A percentile compares a stretch with the other conserved stretches of the same genome.
These are phyloP conservation scores for Trametes hirsuta DNA, from an alignment of 1,284 basidiomycete genomes.

Conservation along the genomic window DNA sequence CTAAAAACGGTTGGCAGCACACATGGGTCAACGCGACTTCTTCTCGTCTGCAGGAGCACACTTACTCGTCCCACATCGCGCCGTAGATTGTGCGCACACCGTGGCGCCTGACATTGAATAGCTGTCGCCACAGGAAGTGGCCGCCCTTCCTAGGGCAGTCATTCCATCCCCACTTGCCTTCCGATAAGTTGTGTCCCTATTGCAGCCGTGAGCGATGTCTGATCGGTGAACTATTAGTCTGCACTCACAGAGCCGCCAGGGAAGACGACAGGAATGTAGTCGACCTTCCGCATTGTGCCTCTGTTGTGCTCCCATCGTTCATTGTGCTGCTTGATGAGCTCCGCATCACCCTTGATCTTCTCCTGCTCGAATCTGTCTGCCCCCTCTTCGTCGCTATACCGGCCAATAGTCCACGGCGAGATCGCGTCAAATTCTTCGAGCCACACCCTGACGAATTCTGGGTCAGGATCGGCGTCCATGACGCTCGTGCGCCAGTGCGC, in stretches of 20 bases:
- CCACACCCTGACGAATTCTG: conserved; percentile 66
- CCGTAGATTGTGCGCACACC: conserved; percentile 73
- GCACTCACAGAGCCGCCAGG: conserved; percentile 73
- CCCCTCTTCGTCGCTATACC: conserved; percentile 57
- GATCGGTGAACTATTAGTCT: not conserved
- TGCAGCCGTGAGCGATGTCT: not conserved
- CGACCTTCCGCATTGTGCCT: conserved; percentile 53
- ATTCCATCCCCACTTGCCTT: conserved; percentile 70
- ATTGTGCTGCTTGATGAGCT: conserved; percentile 55
- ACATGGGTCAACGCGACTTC: conserved; percentile 27
- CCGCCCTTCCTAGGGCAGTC: conserved; percentile 69
- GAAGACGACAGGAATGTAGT: conserved; percentile 75
- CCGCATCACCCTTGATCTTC: conserved; percentile 63
- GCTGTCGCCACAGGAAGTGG: conserved; percentile 73
- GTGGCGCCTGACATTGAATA: conserved; percentile 62
- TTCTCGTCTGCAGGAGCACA: conserved; percentile 16
- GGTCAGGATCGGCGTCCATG: conserved; percentile 67
- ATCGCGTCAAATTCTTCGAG: conserved; percentile 75
- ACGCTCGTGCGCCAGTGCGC: conserved; percentile 70
- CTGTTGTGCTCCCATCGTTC: conserved; percentile 36
- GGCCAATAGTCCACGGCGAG: conserved; percentile 76
- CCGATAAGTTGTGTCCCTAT: conserved; percentile 60
- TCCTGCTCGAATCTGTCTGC: conserved; percentile 62
- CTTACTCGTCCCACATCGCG: conserved; percentile 86
- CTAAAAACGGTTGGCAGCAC: conserved; percentile 35